Evolutionary conservation across 805 yeast species (phyloP), one percentile per base, ranked within the genome.

Genomic region (Isabelozyma heimii): DNA sequence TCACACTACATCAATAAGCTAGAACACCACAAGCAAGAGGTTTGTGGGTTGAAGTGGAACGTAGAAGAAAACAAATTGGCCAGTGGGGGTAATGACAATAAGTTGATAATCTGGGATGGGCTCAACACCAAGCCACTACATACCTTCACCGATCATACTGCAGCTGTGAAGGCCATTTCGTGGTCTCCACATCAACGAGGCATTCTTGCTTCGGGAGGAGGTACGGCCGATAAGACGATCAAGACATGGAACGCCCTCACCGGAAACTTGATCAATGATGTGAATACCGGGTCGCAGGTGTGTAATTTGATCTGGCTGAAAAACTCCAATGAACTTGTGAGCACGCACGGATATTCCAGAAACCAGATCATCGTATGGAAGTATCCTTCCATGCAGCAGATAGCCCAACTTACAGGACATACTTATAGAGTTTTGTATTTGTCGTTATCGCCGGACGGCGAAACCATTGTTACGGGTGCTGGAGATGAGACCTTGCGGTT

Each of bases 111-210:
- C 9, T 94, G 97, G 94, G 96, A 90, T 62, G 96, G 94, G 1
- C 65, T 83, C 42, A 79, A 79, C 46, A 64, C 78, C 4, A 76
- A 75, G 47, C 97, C 99, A 2, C 65, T 89, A 27, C 80, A 84
- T 61, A 84, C 77, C 50, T 87, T 91, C 58, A 74, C 77, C 2
- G 97, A 90, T 53, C 98, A 94, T 65, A 82, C 81, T 14, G 97
- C 98, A 0, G 99, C 99, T 0, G 96, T 94, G 3, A 94, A 94
- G 68, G 99, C 98, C 0, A 79, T 94, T 46, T 89, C 96, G 1
- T 94, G 99, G 99, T 88, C 96, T 1, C 98, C 99, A 2, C 98
- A 94, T 63, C 97, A 90, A 63, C 75, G 97, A 47, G 97, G 98
- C 1, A 78, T 91, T 2, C 67, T 94, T 47, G 98, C 98, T 0